Base-by-base conservation (phyloP, 306 rosid species). In the Dalbergia cultrata region DNA sequence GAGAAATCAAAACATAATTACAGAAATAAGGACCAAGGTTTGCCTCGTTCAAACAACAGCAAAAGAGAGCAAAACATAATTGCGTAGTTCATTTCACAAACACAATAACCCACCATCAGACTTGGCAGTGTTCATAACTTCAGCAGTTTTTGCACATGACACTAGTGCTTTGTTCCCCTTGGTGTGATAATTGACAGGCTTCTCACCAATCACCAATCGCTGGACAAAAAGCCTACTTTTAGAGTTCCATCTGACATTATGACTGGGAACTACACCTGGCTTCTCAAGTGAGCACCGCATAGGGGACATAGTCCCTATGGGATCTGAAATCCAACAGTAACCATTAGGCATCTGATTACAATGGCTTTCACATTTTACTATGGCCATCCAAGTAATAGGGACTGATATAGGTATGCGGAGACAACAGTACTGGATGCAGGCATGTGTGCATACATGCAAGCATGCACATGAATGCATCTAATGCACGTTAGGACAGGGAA, bases 111-210 rank as follows among this genome's bases (percentile, higher is more conserved):
- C 72, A 96, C 99, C 97, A 37, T 86, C 85, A 56, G 94, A 86
- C 37, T 87, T 87, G 50, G 84, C 72, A 70, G 83, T 65, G 79
- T 82, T 86, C 68, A 83, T 45, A 69, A 90, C 82, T 62, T 93
- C 98, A 16, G 93, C 79, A 73, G 92, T 49, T 84, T 96, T 90
- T 74, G 81, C 79, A 85, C 95, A 90, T 41, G 90, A 82, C 43
- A 89, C 83, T 52, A 63, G 70, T 19, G 85, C 62, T 61, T 76
- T 87, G 82, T 80, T 93, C 80, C 77, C 84, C 86, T 65, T 90
- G 75, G 63, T 77, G 37, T 74, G 74, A 70, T 80, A 82, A 80
- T 68, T 74, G 45, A 78, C 47, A 73, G 70, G 85, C 88, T 85
- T 90, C 79, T 81, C 84, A 52, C 87, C 80, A 74, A 74, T 56